Percentiles rank a stretch among this genome's conserved stretches.
Evolutionary conservation across 2,329 filamentous ascomycete species (phyloP).

Genomic region (Fusarium hostae): DNA sequence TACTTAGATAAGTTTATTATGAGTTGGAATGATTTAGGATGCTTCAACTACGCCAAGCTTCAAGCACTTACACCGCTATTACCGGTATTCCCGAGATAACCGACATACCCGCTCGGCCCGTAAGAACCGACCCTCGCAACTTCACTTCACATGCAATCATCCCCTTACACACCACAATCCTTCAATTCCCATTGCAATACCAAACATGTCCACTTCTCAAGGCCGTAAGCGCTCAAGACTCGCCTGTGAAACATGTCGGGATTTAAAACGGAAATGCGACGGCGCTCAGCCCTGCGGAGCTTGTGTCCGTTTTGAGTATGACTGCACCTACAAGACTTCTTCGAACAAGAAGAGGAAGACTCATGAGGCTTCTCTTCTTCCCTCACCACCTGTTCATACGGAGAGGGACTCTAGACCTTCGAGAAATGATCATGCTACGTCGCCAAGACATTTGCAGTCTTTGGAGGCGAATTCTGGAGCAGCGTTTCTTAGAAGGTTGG

Average conservation of each 20-base stretch:
- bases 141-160: background rate
- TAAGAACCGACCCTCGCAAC: conserved; percentile 9
- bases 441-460: conserved; percentile 50
- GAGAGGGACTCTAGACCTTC: background rate
- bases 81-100: conserved; percentile 5
- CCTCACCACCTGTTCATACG: background rate
- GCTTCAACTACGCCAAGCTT: background rate
- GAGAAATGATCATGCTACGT: conserved; percentile 13
- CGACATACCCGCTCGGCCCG: conserved; percentile 32
- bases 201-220: conserved; percentile 31
- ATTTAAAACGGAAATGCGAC: conserved; percentile 67
- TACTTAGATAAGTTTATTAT: too few species aligned
- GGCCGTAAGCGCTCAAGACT: conserved; percentile 54
- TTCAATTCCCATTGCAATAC: background rate
- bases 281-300: conserved; percentile 63
- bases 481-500: conserved; percentile 64
- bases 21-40: too few species aligned
- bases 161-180: background rate
- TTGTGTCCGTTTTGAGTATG: conserved; percentile 64
- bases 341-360: conserved; percentile 23
- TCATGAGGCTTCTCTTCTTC: background rate
- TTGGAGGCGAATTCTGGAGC: conserved; percentile 68
- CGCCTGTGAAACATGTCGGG: conserved; percentile 63
- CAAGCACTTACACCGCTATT: background rate
- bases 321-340: conserved; percentile 58